These are phyloP conservation scores for Amanita muscaria DNA, from an alignment of 768 basidiomycete species.

Conservation along the genomic window DNA sequence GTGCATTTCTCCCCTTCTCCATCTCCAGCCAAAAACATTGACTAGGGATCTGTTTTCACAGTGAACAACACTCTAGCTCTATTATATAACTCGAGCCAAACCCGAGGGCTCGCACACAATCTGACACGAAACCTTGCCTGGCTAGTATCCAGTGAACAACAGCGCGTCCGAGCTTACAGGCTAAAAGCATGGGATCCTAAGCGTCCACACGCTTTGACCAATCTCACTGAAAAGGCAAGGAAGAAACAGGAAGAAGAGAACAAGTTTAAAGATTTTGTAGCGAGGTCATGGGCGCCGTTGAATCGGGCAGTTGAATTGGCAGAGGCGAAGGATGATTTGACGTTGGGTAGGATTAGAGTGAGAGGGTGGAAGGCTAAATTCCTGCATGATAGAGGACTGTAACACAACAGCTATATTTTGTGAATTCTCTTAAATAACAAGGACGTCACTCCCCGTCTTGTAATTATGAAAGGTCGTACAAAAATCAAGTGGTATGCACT, in stretches of 20 bases:
- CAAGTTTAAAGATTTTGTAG: slow-evolving; percentile 22
- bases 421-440: no score
- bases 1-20: slow-evolving; percentile 26
- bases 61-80: slow-evolving; percentile 63
- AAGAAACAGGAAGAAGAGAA: slow-evolving; percentile 13
- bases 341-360: slow-evolving; percentile 37
- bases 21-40: background rate
- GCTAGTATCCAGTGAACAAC: slow-evolving; percentile 28
- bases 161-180: slow-evolving; percentile 14
- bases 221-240: slow-evolving; percentile 16
- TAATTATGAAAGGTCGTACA: no score
- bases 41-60: slow-evolving; percentile 17
- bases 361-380: slow-evolving; percentile 11
- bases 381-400: slow-evolving; percentile 4
- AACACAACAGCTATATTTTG: no score
- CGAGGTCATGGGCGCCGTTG: slow-evolving; percentile 36
- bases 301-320: slow-evolving; percentile 51
- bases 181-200: slow-evolving; percentile 9
- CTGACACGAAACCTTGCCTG: slow-evolving; percentile 47
- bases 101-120: slow-evolving; percentile 54
- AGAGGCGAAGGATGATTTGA: slow-evolving; percentile 43
- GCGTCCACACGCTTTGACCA: slow-evolving; percentile 10
- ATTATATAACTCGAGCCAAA: slow-evolving; percentile 50
- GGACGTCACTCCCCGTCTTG: no score
- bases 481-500: no score